phyloP scores from a whole-genome alignment of 2,329 filamentous ascomycete species.

The Gremmenia infestans region DNA sequence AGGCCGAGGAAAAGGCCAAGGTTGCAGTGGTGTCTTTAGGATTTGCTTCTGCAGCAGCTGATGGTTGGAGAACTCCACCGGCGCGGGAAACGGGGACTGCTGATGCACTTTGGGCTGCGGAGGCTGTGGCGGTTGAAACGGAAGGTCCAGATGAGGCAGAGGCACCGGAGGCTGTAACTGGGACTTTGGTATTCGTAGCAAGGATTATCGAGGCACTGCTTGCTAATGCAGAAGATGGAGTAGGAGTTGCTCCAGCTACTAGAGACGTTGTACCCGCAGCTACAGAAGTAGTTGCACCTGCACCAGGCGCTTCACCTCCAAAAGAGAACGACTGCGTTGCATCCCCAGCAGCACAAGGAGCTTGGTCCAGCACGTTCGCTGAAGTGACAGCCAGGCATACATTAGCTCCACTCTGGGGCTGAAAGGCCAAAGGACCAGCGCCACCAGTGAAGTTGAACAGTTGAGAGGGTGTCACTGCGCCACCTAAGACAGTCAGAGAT shows the following conservation, averaged over 20 bases:
- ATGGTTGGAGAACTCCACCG: conserved; percentile 44
- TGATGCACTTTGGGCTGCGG: conserved; percentile 9
- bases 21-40: conserved; percentile 37
- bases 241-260: not conserved
- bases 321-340: conserved; percentile 40
- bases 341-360: conserved; percentile 38
- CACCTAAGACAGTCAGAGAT: conserved; percentile 31
- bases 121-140: not conserved
- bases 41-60: conserved; percentile 44
- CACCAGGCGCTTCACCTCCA: conserved; percentile 8
- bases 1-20: conserved; percentile 35
- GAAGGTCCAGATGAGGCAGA: conserved; percentile 1
- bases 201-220: conserved; percentile 4
- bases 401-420: conserved; percentile 41
- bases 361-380: conserved; percentile 41
- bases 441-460: conserved; percentile 43
- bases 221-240: conserved; percentile 4
- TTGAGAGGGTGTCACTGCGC: conserved; percentile 47
- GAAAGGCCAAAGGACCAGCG: conserved; percentile 38
- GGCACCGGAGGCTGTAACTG: not conserved
- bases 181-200: not conserved
- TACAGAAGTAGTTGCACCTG: not conserved
- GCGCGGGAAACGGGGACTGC: conserved; percentile 46
- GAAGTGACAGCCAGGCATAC: conserved; percentile 43
- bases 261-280: not conserved